Evolutionary conservation across 257 asterid species (phyloP).

Genomic region (Solanum microdontum): DNA sequence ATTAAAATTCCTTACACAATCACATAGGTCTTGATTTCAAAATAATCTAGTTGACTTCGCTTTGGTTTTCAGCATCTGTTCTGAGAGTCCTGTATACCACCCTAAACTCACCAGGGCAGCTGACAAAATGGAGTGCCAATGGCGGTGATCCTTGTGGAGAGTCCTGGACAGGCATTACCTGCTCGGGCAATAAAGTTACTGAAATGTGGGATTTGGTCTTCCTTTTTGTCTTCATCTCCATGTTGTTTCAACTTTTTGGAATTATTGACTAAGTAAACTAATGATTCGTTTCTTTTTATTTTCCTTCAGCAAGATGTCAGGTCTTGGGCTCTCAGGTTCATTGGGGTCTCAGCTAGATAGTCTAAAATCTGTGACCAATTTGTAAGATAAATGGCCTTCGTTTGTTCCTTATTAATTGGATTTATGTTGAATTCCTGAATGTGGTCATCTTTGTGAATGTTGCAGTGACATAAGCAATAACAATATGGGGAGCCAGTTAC

Average conservation of each 20-base stretch:
- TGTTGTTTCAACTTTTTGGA: background rate
- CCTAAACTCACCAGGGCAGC: conserved; percentile 58
- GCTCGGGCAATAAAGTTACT: conserved; percentile 58
- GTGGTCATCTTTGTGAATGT: conserved; percentile 1
- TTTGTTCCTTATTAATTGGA: background rate
- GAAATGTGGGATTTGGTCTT: conserved; percentile 36
- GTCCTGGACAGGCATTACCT: conserved; percentile 62
- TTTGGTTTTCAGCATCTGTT: conserved; percentile 33
- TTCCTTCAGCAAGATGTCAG: conserved; percentile 48
- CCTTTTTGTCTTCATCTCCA: background rate
- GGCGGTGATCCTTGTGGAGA: conserved; percentile 86
- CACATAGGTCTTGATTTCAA: background rate
- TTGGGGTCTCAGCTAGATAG: conserved; percentile 59
- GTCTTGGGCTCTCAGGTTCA: conserved; percentile 57
- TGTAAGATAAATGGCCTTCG: conserved; percentile 40
- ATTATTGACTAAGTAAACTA: conserved; percentile 25
- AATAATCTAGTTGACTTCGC: background rate
- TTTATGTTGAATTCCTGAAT: conserved; percentile 3
- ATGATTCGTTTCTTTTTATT: background rate
- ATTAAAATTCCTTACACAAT: background rate
- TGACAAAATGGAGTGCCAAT: conserved; percentile 50
- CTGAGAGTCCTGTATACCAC: conserved; percentile 44
- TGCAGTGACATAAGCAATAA: conserved; percentile 90
- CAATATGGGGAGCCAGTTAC: conserved; percentile 62
- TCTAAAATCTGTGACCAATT: conserved; percentile 49